These are phyloP conservation scores for Acephala macrosclerotiorum DNA, from an alignment of 2,329 filamentous ascomycete species.

Conservation along the genomic window DNA sequence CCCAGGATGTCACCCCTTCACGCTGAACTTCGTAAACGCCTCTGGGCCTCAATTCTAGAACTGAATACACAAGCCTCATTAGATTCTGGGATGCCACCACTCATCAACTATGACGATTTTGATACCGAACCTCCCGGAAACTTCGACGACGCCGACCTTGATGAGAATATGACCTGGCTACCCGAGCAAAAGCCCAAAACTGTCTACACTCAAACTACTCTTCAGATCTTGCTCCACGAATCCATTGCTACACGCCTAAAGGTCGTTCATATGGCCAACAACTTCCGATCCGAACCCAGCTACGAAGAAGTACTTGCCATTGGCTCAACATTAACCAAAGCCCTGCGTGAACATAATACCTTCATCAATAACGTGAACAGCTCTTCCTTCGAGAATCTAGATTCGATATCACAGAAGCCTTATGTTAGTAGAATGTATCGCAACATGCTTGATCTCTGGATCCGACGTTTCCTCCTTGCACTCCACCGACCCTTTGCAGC, in stretches of 20 bases:
- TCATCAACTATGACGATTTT: slow-evolving; percentile 55
- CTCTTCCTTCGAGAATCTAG: neutral
- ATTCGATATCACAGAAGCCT: neutral
- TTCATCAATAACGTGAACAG: slow-evolving; percentile 23
- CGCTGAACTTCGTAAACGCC: slow-evolving; percentile 60
- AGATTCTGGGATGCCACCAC: slow-evolving; percentile 58
- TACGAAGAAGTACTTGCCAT: slow-evolving; percentile 58
- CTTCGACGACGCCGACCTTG: slow-evolving; percentile 59
- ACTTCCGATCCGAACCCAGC: slow-evolving; percentile 50
- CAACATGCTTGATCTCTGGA: slow-evolving; percentile 58
- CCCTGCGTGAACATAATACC: slow-evolving; percentile 33
- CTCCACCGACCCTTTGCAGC: slow-evolving; percentile 59
- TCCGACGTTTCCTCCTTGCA: slow-evolving; percentile 61
- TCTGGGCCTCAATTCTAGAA: slow-evolving; percentile 65
- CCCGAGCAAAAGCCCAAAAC: slow-evolving; percentile 35
- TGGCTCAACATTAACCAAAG: slow-evolving; percentile 52
- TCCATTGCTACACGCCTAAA: slow-evolving; percentile 53
- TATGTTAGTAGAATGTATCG: slow-evolving; percentile 33
- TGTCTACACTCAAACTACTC: slow-evolving; percentile 56
- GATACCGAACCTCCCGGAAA: slow-evolving; percentile 59
- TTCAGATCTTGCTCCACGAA: slow-evolving; percentile 54
- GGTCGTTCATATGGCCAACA: slow-evolving; percentile 55
- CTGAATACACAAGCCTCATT: slow-evolving; percentile 59
- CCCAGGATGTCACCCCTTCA: slow-evolving; percentile 55
- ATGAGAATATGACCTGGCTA: slow-evolving; percentile 43